Evolutionary conservation across 2,329 filamentous ascomycete species (phyloP), one percentile per base, ranked within the genome.

Genomic region (Sphaerulina populicola): DNA sequence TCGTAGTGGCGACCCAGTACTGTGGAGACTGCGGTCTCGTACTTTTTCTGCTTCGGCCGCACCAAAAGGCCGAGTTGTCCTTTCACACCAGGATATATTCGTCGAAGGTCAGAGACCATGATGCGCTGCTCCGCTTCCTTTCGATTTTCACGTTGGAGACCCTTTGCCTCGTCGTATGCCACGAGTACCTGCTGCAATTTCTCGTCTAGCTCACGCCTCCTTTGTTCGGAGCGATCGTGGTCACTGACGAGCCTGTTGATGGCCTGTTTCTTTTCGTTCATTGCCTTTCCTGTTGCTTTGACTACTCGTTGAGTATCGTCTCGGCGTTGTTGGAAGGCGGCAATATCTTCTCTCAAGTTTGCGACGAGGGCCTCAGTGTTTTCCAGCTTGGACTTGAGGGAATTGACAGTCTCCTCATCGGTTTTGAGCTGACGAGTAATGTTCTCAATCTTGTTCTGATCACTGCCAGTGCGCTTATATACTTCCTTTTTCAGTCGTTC

Each of bases 1-100:
- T 98, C 91, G 66, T 95, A 95, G 64, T 97, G 87, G 49, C 88
- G 82, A 45, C 93, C 93, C 3, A 98, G 79, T 6, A 94, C 89
- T 18, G 88, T 94, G 62, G 88, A 88, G 57, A 98, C 87, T 41
- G 93, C 93, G 60, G 93, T 88, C 57, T 93, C 87, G 64, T 84
- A 98, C 68, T 96, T 97, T 71, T 94, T 96, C 72, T 96, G 88
- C 69, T 96, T 97, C 1, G 93, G 91, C 59, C 88, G 90, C 72
- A 93, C 96, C 38, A 98, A 79, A 58, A 95, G 88, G 56, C 88
- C 88, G 41, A 97, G 81, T 41, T 91, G 83, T 15, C 93, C 93
- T 59, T 87, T 87, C 40, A 98, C 91, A 42, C 91, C 91, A 1
- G 89, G 88, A 62, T 89, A 95, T 57, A 95, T 86, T 47, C 89